These are phyloP conservation scores for Jamesozyma jinghongensis DNA, from an alignment of 805 yeast genomes.

Conservation along the genomic window DNA sequence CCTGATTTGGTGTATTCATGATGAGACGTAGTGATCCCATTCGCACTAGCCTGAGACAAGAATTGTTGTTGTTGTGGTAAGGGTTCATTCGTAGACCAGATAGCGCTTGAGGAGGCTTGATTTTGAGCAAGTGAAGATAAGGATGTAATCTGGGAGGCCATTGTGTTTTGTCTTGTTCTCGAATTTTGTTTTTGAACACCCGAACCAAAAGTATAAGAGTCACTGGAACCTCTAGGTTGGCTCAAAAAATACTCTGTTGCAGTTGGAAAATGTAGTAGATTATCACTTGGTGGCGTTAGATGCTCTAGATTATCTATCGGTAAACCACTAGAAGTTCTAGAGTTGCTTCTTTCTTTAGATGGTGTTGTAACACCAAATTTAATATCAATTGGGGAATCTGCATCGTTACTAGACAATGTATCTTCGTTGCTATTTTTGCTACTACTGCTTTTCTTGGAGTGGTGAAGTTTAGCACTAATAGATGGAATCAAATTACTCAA, in stretches of 20 bases:
- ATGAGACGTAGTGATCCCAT: conserved; percentile 14
- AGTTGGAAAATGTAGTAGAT: conserved; percentile 23
- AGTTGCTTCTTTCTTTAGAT: conserved; percentile 1
- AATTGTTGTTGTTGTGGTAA: conserved; percentile 15
- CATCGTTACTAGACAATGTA: conserved; percentile 7
- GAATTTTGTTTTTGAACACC: conserved; percentile 16
- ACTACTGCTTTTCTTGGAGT: conserved; percentile 11
- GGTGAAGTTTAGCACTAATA: conserved; percentile 31
- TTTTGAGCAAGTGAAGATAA: conserved; percentile 20
- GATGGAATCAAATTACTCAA: conserved; percentile 30
- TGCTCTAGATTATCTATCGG: conserved; percentile 14
- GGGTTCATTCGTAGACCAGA: conserved; percentile 23
- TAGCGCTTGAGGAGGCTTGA: conserved; percentile 17
- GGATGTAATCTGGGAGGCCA: conserved; percentile 30
- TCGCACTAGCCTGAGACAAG: conserved; percentile 9
- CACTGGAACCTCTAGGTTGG: conserved; percentile 26
- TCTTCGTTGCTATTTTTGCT: conserved; percentile 10
- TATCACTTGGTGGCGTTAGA: conserved; percentile 25
- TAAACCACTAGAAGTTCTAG: conserved; percentile 5
- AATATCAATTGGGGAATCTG: conserved; percentile 13
- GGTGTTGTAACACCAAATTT: conserved; percentile 8
- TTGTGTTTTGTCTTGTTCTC: conserved; percentile 30
- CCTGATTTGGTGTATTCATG: conserved; percentile 8
- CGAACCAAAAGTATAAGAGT: conserved; percentile 20
- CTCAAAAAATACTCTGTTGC: conserved; percentile 15